Evolutionary conservation across 805 yeast species (phyloP).

Genomic region (Wickerhamiella lipophila): DNA sequence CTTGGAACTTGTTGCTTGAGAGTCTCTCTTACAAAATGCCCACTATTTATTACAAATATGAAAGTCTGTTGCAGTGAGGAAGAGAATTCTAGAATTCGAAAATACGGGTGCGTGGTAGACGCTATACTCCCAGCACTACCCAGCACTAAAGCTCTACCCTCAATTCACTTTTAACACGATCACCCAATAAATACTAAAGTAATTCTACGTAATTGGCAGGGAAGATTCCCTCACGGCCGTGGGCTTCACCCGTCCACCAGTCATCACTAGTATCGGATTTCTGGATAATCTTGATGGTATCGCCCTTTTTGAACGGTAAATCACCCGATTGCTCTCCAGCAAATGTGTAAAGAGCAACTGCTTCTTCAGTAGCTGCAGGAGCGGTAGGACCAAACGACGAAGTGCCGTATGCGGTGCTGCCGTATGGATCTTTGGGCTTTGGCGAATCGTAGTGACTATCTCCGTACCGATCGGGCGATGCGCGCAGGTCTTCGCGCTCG

Average conservation of each 20-base stretch:
- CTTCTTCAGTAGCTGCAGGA: conserved; percentile 47
- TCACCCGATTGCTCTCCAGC: conserved; percentile 93
- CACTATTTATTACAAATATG: no score
- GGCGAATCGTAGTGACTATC: conserved; percentile 8
- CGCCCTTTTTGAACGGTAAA: conserved; percentile 86
- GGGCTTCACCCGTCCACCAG: conserved; percentile 96
- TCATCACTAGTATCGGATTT: conserved; percentile 83
- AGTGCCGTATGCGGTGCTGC: background rate
- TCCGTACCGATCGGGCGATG: conserved; percentile 3
- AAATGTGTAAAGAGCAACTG: conserved; percentile 78
- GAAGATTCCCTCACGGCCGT: conserved; percentile 80
- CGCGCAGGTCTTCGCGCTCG: background rate
- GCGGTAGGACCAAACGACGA: conserved; percentile 4
- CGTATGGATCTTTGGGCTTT: background rate
- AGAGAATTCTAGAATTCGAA: no score
- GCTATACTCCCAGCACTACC: no score
- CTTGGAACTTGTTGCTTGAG: no score
- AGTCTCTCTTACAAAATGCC: no score
- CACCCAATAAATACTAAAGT: conserved; percentile 4
- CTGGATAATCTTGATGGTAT: conserved; percentile 72
- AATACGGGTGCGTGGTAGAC: no score
- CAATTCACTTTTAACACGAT: no score
- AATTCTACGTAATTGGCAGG: conserved; percentile 95
- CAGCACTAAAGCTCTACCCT: no score
- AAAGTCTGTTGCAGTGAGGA: no score